A percentile compares a stretch with the other conserved stretches of the same genome.
Conservation (phyloP, 2,329 filamentous ascomycete species). For the Cladosporium sp. region DNA sequence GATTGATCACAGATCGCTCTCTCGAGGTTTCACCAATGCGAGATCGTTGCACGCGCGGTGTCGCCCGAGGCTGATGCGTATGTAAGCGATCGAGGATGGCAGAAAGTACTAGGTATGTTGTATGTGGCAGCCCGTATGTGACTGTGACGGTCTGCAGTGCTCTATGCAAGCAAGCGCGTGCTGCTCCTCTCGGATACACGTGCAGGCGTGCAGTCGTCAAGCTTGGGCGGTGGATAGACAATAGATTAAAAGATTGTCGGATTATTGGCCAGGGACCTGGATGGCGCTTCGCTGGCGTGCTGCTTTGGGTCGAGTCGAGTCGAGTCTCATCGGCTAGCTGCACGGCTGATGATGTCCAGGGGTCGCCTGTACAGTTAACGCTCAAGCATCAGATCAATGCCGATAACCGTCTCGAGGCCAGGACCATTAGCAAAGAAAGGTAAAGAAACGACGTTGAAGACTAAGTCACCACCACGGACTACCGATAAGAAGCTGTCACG, state of each 20-base stretch:
- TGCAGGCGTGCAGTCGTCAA: slow-evolving; percentile 2
- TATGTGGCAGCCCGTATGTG: neutral
- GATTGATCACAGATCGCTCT: slow-evolving; percentile 3
- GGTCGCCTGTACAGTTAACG: neutral
- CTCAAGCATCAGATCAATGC: neutral
- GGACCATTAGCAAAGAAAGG: neutral
- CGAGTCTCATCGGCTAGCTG: neutral
- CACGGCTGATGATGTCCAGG: neutral
- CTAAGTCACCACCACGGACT: neutral
- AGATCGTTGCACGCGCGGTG: neutral
- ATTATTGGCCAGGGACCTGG: neutral
- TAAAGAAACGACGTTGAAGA: neutral
- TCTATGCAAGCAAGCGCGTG: neutral
- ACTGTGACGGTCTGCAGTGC: neutral
- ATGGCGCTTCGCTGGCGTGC: neutral
- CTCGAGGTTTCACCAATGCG: neutral
- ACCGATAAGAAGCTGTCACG: neutral
- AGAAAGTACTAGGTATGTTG: neutral
- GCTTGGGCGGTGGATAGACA: neutral
- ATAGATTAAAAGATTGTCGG: neutral
- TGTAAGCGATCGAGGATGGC: neutral
- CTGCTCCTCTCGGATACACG: neutral
- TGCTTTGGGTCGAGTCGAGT: neutral
- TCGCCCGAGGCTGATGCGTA: slow-evolving; percentile 6
- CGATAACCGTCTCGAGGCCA: neutral